Conservation (phyloP, 1,139 yeast species). For the Saccharomyces pastorianus region DNA sequence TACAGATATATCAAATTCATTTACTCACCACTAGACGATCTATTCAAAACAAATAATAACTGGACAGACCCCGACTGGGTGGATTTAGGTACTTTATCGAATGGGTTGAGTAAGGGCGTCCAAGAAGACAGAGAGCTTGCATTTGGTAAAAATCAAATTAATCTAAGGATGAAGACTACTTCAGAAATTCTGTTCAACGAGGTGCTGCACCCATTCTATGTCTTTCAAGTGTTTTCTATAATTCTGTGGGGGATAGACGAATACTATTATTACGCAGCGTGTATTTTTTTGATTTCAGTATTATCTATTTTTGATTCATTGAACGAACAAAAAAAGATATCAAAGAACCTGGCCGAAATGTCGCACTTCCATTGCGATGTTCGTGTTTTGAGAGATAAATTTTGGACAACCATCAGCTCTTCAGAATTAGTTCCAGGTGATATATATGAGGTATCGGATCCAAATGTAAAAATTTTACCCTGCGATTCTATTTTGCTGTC, state of each 20-base stretch:
- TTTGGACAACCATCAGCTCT: slow-evolving; percentile 80
- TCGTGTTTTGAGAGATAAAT: slow-evolving; percentile 85
- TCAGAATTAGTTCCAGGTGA: slow-evolving; percentile 94
- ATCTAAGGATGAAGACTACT: slow-evolving; percentile 65
- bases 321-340: slow-evolving; percentile 72
- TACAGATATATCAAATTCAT: slow-evolving; percentile 78
- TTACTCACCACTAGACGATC: slow-evolving; percentile 79
- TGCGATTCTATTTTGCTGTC: slow-evolving; percentile 81
- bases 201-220: slow-evolving; percentile 86
- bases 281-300: slow-evolving; percentile 80
- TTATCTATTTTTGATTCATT: slow-evolving; percentile 73
- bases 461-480: slow-evolving; percentile 63
- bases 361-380: slow-evolving; percentile 71
- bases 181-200: slow-evolving; percentile 69
- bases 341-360: slow-evolving; percentile 62
- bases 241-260: slow-evolving; percentile 90
- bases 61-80: slow-evolving; percentile 84
- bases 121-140: slow-evolving; percentile 63
- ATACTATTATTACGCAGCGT: slow-evolving; percentile 86
- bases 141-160: slow-evolving; percentile 71
- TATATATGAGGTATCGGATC: slow-evolving; percentile 83
- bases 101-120: slow-evolving; percentile 64
- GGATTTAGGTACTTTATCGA: slow-evolving; percentile 46
- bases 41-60: slow-evolving; percentile 71
- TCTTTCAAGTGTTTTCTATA: slow-evolving; percentile 88